A percentile compares a stretch with the other conserved stretches of the same genome.
These are phyloP conservation scores for Flammula alnicola DNA, from an alignment of 1,284 basidiomycete species.

Conservation along the genomic window DNA sequence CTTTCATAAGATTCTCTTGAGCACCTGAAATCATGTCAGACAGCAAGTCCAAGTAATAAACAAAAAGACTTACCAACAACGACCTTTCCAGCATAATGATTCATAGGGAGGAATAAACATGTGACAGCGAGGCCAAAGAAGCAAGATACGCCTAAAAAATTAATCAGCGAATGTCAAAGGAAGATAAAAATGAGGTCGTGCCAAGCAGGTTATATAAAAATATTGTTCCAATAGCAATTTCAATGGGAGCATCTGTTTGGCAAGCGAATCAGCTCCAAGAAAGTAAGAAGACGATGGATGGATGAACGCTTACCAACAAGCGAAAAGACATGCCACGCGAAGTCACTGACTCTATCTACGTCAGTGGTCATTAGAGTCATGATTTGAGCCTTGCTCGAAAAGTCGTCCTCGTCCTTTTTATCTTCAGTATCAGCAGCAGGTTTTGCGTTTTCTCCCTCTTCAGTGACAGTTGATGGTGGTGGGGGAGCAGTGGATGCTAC, in stretches of 20 bases:
- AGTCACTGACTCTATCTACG: constrained; percentile 87
- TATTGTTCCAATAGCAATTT: constrained; percentile 79
- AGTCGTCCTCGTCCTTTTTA: constrained; percentile 71
- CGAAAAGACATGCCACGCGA: constrained; percentile 73
- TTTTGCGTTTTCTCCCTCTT: constrained; percentile 20
- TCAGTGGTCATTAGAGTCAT: constrained; percentile 91
- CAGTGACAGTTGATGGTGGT: constrained; percentile 19
- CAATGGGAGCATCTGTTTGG: constrained; percentile 78
- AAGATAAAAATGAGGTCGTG: constrained; percentile 18
- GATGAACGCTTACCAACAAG: constrained; percentile 28
- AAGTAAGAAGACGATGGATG: constrained; percentile 19
- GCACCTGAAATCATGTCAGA: constrained; percentile 30
- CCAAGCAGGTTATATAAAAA: constrained; percentile 87
- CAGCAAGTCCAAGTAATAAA: not conserved
- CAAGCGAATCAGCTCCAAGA: constrained; percentile 13
- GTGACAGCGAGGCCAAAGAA: constrained; percentile 86
- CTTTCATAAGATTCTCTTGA: constrained; percentile 92
- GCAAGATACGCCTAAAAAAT: constrained; percentile 58
- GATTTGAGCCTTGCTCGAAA: constrained; percentile 89
- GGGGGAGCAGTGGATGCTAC: constrained; percentile 65
- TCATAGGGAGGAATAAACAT: constrained; percentile 84
- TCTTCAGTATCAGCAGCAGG: constrained; percentile 29
- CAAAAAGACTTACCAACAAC: constrained; percentile 64
- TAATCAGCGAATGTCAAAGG: not conserved
- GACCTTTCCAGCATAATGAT: constrained; percentile 85